phyloP scores from a whole-genome alignment of 805 yeast genomes.

The Lachancea meyersii region DNA sequence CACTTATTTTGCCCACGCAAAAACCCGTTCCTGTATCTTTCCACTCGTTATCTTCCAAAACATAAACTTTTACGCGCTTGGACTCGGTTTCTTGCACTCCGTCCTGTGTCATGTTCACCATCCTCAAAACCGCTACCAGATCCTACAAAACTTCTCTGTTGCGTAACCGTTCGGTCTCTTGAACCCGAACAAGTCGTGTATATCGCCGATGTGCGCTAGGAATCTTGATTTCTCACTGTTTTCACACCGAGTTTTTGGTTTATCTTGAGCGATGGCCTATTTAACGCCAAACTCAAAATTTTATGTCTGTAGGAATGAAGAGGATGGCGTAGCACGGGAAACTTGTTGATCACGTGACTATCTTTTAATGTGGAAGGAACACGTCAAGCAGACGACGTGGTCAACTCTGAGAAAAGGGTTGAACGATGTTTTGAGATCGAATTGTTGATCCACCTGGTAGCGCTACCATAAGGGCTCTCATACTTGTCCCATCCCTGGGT shows the following conservation, averaged over 20 bases:
- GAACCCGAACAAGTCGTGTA: neutral
- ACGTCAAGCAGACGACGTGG: too few species aligned
- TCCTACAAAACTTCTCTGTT: neutral
- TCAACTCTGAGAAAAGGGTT: too few species aligned
- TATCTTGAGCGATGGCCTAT: conserved; percentile 1
- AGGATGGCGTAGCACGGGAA: neutral
- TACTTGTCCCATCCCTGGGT: too few species aligned
- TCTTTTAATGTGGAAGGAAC: neutral
- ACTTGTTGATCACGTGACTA: neutral
- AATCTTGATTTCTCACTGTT: neutral
- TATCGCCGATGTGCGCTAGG: neutral
- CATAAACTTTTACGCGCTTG: conserved; percentile 86
- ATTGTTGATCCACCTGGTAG: too few species aligned
- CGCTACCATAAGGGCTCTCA: too few species aligned
- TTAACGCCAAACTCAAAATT: conserved; percentile 4
- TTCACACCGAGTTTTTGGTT: neutral
- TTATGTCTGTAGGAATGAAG: neutral
- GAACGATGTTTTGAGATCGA: too few species aligned
- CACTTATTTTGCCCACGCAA: conserved; percentile 61
- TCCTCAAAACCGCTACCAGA: neutral
- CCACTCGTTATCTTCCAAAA: conserved; percentile 79
- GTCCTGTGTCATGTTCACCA: conserved; percentile 7
- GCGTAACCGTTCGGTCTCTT: neutral
- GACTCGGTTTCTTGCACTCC: conserved; percentile 36
- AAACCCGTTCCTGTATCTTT: conserved; percentile 88